Base-by-base conservation (phyloP, 192 early-diverging fungal genomes). In the Coemansia sp. region DNA sequence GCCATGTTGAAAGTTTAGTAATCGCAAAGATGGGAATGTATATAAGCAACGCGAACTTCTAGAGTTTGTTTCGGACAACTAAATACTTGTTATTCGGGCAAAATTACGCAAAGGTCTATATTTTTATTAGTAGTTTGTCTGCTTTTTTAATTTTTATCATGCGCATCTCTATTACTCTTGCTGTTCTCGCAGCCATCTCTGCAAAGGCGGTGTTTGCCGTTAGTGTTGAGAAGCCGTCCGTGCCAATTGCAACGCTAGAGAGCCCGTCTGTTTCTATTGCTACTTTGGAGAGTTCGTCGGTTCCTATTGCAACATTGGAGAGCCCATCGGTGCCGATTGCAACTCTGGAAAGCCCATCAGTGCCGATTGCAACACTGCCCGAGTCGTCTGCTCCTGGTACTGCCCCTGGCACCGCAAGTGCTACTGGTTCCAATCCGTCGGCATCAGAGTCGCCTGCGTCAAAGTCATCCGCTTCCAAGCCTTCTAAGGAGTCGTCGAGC, bases 161-260 rank as follows among this genome's bases (percentile, higher is more conserved):
- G 73, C 73, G 73, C 47, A 46, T 47, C 47, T 40, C 60, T 31
- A 60, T 68, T 40, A 70, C 74, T 23, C 42, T 76, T 60, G 68
- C 67, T 3, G 26, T 70, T 49, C 9, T 76, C 57, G 74, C 65
- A 17, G 74, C 65, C 15, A 52, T 76, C 47, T 64, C 74, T 7
- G 74, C 64, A 42, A 68, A 70, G 46, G 37, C 58, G 7, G 74
- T 61, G 40, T 25, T 76, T 52, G 74, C 40, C 40, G 15, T 14
- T n/a, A 42, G 11, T 12, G 9, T 42, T 11, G 40, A 11, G 40
- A n/a, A 15, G 40, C 40, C 15, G 40, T 42, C 12, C 1, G 40
- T 42, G 40, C 11, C 40, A 14, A 42, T 11, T 14, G 40, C 12
- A 3, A 42, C 40, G 14, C 14, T 42, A 12, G 40, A 42, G 15